Conservation (phyloP, 2,329 filamentous ascomycete genomes). For the Aspergillus carbonarius region DNA sequence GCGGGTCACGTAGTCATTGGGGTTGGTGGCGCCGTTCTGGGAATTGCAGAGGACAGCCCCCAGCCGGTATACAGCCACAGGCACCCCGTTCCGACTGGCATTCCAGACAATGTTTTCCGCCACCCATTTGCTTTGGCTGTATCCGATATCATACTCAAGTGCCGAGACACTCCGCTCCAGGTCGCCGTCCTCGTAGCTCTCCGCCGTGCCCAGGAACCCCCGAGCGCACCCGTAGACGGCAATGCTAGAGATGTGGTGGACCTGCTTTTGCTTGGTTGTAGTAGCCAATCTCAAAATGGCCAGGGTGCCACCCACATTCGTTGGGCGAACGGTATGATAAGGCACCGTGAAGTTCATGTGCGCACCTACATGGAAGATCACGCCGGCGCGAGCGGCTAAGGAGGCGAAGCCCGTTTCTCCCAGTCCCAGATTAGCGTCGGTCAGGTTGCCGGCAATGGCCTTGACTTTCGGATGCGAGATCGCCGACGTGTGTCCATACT, state of each 20-base stretch:
- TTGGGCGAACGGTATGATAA: not conserved
- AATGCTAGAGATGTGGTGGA: not conserved
- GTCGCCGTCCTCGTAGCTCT: not conserved
- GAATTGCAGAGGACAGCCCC: constrained; percentile 19
- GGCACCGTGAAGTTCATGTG: not conserved
- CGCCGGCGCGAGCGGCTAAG: not conserved
- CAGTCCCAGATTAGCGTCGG: not conserved
- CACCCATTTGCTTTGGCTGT: constrained; percentile 22
- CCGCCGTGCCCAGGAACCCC: not conserved
- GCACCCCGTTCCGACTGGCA: constrained; percentile 18
- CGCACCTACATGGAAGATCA: not conserved
- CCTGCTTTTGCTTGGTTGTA: not conserved
- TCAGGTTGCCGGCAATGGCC: not conserved
- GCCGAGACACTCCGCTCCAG: not conserved
- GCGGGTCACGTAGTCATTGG: constrained; percentile 17
- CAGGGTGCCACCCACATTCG: not conserved
- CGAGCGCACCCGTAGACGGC: not conserved
- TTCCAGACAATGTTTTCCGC: constrained; percentile 20
- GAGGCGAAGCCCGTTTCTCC: not conserved
- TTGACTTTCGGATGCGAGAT: no score
- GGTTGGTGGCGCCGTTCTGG: constrained; percentile 15
- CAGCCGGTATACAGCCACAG: constrained; percentile 20
- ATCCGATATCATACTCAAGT: constrained; percentile 15
- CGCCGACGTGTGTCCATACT: not conserved
- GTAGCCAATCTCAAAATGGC: not conserved